Conservation (phyloP, 225 moss, liverwort and hornwort species). For the Neckera pumila region DNA sequence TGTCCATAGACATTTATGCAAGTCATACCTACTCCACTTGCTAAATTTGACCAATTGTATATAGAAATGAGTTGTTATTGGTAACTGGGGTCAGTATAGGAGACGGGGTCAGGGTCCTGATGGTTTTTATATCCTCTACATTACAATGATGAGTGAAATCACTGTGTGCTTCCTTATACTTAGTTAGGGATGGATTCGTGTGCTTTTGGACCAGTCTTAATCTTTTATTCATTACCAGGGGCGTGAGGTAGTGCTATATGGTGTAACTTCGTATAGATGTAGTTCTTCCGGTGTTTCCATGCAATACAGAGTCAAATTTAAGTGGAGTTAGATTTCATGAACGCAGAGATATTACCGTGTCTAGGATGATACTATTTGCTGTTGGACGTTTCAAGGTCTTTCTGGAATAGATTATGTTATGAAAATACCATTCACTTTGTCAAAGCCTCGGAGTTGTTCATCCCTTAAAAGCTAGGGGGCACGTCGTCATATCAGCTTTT, state of each 20-base stretch:
- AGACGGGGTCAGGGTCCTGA: background rate
- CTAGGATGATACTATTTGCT: background rate
- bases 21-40: background rate
- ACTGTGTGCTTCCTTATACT: background rate
- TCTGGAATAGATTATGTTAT: background rate
- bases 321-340: background rate
- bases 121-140: background rate
- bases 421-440: background rate
- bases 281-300: background rate
- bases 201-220: background rate
- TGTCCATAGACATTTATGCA: background rate
- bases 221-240: background rate
- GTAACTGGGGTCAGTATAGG: background rate
- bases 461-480: background rate
- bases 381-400: background rate
- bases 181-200: background rate
- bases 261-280: background rate
- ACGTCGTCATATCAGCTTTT: background rate
- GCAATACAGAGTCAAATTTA: background rate
- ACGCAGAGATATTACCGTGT: background rate
- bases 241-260: background rate
- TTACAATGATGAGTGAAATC: background rate
- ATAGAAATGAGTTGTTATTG: background rate
- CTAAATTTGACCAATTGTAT: background rate
- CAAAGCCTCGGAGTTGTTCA: background rate